Conservation (phyloP, 2,329 filamentous ascomycete genomes). For the Elsinoe arachidis region DNA sequence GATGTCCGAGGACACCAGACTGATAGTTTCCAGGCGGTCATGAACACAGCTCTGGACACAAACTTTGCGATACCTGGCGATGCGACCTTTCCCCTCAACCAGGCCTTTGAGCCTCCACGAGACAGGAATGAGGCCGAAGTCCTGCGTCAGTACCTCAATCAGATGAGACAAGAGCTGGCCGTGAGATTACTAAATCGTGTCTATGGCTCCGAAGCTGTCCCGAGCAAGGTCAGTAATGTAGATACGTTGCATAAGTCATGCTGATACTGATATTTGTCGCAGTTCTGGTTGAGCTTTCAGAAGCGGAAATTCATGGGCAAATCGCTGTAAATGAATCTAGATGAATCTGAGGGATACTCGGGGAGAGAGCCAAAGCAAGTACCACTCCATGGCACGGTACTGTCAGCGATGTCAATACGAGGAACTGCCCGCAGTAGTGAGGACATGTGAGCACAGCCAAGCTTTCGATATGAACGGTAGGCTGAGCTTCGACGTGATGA, state of each 20-base stretch:
- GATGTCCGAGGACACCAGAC: not conserved
- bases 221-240: slow-evolving; percentile 46
- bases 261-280: slow-evolving; percentile 37
- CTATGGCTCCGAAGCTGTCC: slow-evolving; percentile 65
- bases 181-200: slow-evolving; percentile 73
- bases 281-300: slow-evolving; percentile 98
- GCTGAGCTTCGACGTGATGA: not conserved
- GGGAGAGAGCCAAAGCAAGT: no score
- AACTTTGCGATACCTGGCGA: slow-evolving; percentile 95
- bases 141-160: slow-evolving; percentile 78
- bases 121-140: slow-evolving; percentile 85
- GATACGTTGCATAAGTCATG: not conserved
- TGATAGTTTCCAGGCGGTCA: slow-evolving; percentile 54
- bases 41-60: slow-evolving; percentile 80
- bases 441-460: not conserved
- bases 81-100: slow-evolving; percentile 85
- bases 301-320: slow-evolving; percentile 99
- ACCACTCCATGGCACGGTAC: no score
- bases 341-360: slow-evolving; percentile 14
- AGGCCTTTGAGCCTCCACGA: slow-evolving; percentile 84
- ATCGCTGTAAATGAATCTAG: slow-evolving; percentile 29
- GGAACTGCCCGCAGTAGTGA: not conserved
- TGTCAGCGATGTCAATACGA: not conserved
- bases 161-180: slow-evolving; percentile 88
- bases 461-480: not conserved